These are phyloP conservation scores for Wolfiporia cocos DNA, from an alignment of 1,284 basidiomycete genomes.

Conservation along the genomic window DNA sequence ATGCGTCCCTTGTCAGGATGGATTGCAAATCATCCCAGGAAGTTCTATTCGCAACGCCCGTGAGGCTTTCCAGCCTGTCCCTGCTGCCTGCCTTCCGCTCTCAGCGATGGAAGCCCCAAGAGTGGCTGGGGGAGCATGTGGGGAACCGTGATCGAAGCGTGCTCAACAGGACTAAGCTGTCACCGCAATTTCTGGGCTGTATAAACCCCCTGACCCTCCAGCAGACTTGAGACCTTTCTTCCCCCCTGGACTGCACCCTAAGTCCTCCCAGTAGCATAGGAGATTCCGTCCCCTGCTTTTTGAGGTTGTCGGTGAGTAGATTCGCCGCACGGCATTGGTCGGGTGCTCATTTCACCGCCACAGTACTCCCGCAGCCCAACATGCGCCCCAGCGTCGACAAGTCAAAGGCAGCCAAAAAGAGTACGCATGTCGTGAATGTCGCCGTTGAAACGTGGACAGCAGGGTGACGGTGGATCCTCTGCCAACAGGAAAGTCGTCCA, in stretches of 20 bases:
- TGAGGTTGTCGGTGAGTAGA: conserved; percentile 12
- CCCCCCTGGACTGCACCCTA: conserved; percentile 18
- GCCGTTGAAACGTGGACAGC: too few species aligned
- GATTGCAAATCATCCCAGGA: too few species aligned
- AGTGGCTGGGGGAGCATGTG: conserved; percentile 20
- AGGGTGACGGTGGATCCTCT: too few species aligned
- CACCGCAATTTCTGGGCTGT: conserved; percentile 21
- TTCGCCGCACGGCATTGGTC: not conserved
- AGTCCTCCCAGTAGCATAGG: conserved; percentile 10
- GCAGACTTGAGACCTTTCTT: conserved; percentile 22
- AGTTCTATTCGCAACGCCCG: too few species aligned
- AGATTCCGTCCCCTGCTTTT: conserved; percentile 5
- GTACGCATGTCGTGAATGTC: not conserved
- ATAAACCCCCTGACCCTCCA: conserved; percentile 25
- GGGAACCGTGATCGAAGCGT: conserved; percentile 23
- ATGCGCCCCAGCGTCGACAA: not conserved
- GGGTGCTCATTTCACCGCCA: too few species aligned
- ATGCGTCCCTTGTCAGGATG: too few species aligned
- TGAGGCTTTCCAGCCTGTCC: too few species aligned
- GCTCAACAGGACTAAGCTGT: conserved; percentile 23
- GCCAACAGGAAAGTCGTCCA: conserved; percentile 32
- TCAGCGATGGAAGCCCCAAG: not conserved
- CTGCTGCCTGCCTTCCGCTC: too few species aligned
- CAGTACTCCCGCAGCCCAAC: too few species aligned
- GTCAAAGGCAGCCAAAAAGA: conserved; percentile 1